phyloP scores from a whole-genome alignment of 192 early-diverging fungal genomes.

The Linnemannia zychae region DNA sequence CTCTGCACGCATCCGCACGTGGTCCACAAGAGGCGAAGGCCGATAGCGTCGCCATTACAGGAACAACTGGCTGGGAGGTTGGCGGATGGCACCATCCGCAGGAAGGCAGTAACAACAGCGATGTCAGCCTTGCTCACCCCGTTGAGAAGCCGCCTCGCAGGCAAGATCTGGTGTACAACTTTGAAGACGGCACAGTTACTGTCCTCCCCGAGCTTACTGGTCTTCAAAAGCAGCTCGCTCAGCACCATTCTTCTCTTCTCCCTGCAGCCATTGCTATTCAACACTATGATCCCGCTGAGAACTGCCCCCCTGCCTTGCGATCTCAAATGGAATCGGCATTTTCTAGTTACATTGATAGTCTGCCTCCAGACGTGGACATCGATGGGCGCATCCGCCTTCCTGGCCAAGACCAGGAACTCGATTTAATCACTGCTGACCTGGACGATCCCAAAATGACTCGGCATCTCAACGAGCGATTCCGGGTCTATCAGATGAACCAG shows the following conservation, averaged over 20 bases:
- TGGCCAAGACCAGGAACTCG: not conserved
- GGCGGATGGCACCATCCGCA: conserved; percentile 34
- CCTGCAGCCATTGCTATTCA: conserved; percentile 41
- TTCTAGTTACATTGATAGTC: not conserved
- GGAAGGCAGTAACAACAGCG: not conserved
- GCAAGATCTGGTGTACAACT: not conserved
- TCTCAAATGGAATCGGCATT: not conserved
- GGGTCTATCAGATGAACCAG: not conserved
- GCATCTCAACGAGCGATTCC: not conserved
- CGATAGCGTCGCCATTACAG: not conserved
- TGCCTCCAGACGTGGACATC: not conserved
- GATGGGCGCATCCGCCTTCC: not conserved
- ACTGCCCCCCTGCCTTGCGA: not conserved
- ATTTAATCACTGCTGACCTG: not conserved
- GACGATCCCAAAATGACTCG: not conserved
- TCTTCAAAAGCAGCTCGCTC: conserved; percentile 44
- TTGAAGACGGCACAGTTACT: not conserved
- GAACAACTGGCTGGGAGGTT: conserved; percentile 38
- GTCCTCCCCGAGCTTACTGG: conserved; percentile 27
- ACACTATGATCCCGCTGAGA: conserved; percentile 5
- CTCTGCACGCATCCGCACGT: not conserved
- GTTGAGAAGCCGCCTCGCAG: conserved; percentile 6
- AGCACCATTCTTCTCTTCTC: conserved; percentile 36
- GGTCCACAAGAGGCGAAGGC: not conserved
- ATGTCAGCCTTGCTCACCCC: conserved; percentile 23